phyloP scores from a whole-genome alignment of 768 basidiomycete genomes.

The Lactifluus volemus region DNA sequence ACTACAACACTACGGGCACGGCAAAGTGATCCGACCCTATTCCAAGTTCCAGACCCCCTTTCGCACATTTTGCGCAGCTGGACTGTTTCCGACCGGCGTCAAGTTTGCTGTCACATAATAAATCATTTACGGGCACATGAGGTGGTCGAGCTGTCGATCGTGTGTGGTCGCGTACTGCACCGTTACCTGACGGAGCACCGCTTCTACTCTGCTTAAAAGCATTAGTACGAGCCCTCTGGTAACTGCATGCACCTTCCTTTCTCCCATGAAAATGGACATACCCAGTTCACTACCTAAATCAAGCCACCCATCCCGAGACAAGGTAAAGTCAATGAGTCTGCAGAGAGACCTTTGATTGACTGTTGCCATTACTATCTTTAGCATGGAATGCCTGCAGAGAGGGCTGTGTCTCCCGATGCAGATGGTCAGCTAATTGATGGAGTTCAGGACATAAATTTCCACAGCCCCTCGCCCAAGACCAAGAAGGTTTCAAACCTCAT shows the following conservation, averaged over 20 bases:
- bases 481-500: not conserved
- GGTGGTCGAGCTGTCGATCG: too few relatives aligned
- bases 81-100: too few relatives aligned
- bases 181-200: not conserved
- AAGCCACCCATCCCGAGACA: not conserved
- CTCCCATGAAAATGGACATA: not conserved
- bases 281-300: not conserved
- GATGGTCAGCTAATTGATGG: not conserved
- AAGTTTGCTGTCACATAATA: too few relatives aligned
- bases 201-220: not conserved
- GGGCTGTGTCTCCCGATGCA: not conserved
- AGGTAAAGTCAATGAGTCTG: not conserved
- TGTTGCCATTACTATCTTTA: not conserved
- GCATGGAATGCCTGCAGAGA: not conserved
- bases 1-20: too few relatives aligned
- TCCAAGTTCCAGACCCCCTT: too few relatives aligned
- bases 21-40: too few relatives aligned
- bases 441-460: too few relatives aligned
- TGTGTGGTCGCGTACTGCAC: not conserved
- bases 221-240: not conserved
- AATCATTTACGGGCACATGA: too few relatives aligned
- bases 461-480: too few relatives aligned
- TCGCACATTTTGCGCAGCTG: too few relatives aligned
- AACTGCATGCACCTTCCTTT: not conserved
- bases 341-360: not conserved